These are phyloP conservation scores for Hypoxylon sp. DNA, from an alignment of 2,329 filamentous ascomycete genomes.

Conservation along the genomic window DNA sequence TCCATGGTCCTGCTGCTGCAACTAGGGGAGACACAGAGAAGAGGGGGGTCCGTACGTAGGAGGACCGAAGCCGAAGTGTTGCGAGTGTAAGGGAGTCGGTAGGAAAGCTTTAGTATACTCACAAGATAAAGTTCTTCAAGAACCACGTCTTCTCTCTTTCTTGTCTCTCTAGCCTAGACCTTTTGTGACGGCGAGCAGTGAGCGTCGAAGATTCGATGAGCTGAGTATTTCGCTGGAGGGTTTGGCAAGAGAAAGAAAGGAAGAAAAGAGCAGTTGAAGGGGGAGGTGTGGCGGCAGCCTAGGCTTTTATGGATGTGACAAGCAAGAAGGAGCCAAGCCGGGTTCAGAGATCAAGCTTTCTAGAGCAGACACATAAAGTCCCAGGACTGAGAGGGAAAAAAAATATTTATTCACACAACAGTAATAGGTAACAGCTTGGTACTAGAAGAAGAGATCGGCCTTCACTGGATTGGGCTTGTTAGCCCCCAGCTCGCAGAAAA, in stretches of 20 bases:
- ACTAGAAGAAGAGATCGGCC: constrained; percentile 39
- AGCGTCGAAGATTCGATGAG: constrained; percentile 27
- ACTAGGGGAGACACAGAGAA: too few relatives aligned
- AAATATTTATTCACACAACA: constrained; percentile 34
- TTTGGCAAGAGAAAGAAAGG: constrained; percentile 46
- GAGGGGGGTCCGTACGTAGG: too few relatives aligned
- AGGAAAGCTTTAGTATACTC: constrained; percentile 25
- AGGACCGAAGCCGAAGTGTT: constrained; percentile 4
- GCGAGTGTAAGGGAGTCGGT: constrained; percentile 5
- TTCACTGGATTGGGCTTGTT: constrained; percentile 27
- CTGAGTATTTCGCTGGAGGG: constrained; percentile 37
- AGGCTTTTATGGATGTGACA: constrained; percentile 48
- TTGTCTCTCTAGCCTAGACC: constrained; percentile 16
- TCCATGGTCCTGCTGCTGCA: constrained; percentile 6
- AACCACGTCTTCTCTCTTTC: constrained; percentile 14
- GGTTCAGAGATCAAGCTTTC: constrained; percentile 26
- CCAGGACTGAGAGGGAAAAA: constrained; percentile 28
- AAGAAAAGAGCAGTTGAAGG: constrained; percentile 39
- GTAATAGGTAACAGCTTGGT: constrained; percentile 28
- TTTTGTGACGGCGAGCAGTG: constrained; percentile 13
- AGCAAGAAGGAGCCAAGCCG: constrained; percentile 35
- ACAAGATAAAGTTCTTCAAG: constrained; percentile 23
- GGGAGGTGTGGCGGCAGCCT: constrained; percentile 44
- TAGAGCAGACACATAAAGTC: constrained; percentile 17
- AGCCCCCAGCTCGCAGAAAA: constrained; percentile 28